These are phyloP conservation scores for Hyphopichia homilentoma DNA, from an alignment of 805 yeast genomes.

Conservation along the genomic window DNA sequence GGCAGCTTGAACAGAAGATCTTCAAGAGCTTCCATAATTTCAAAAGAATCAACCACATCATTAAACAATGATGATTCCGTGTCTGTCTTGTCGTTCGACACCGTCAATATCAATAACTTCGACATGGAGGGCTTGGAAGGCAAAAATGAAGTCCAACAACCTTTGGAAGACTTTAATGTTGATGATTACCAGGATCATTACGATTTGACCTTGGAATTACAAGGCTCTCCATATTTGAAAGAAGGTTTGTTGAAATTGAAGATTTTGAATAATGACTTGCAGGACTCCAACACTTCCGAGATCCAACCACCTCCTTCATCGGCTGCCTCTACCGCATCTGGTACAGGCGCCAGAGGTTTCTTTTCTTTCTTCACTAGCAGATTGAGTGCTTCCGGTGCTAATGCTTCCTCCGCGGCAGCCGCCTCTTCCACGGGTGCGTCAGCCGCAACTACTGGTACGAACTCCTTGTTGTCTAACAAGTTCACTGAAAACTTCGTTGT, in stretches of 20 bases:
- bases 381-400: constrained; percentile 3
- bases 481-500: constrained; percentile 55
- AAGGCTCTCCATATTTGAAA: constrained; percentile 76
- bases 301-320: constrained; percentile 7
- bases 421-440: constrained; percentile 5
- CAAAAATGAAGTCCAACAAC: constrained; percentile 12
- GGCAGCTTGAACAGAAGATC: constrained; percentile 23
- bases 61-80: constrained; percentile 23
- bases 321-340: constrained; percentile 11
- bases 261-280: constrained; percentile 34
- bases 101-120: constrained; percentile 16
- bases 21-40: constrained; percentile 31
- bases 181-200: constrained; percentile 44
- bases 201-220: constrained; percentile 59
- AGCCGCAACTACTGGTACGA: constrained; percentile 1
- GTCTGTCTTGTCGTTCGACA: constrained; percentile 36
- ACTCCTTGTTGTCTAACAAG: constrained; percentile 21
- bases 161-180: constrained; percentile 35
- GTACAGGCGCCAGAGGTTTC: constrained; percentile 17
- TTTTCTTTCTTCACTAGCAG: constrained; percentile 23
- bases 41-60: constrained; percentile 25
- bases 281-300: constrained; percentile 20
- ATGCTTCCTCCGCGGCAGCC: constrained; percentile 2
- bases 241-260: constrained; percentile 59
- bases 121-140: constrained; percentile 6